Base-by-base conservation (phyloP, 352 stramenopile genomes). In the Phytopythium montanum region DNA sequence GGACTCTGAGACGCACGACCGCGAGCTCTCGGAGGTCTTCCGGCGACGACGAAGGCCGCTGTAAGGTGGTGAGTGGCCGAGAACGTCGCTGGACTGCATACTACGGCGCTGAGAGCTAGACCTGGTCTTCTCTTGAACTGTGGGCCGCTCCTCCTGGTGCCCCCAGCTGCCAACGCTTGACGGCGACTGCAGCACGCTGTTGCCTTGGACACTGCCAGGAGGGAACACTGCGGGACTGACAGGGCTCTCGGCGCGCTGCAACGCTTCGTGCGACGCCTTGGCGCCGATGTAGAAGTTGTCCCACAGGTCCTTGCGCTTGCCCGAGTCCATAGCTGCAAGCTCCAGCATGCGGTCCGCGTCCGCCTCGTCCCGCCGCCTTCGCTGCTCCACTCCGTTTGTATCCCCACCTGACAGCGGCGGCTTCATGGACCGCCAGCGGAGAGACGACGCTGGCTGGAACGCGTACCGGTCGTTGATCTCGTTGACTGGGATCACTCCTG, bases 261-360 rank as follows among this genome's bases (percentile, higher is more conserved):
- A 6, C 5, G 56, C 64, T 12, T 58, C 52, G 28, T 48, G 41
- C 28, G 68, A 45, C 28, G 61, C 57, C 55, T 69, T 80, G 9
- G 62, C 64, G 5, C 66, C 62, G 16, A 74, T 66, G 55, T 76
- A 61, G 31, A 79, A 70, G 57, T 78, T 63, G 41, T 79, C 64
- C 75, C 75, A 84, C 5, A 75, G 21, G 7, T 65, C 64, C 26
- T 77, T 71, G 25, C 45, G 36, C 18, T 72, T 58, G 28, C 45
- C 55, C n/a, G 33, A 41, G 21, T 72, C 59, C 34, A 57, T 64
- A 3, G 59, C 62, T 13, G 65, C 59, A 25, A 76, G 66, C 23
- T 72, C 63, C 38, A 73, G 39, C 18, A 68, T 60, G n/a, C 60
- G 57, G 36, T 75, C 70, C 1, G 59, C 70, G 59, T 70, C 62